Evolutionary conservation across 345 rosid genomes (phyloP).

Genomic region (Punica granatum): DNA sequence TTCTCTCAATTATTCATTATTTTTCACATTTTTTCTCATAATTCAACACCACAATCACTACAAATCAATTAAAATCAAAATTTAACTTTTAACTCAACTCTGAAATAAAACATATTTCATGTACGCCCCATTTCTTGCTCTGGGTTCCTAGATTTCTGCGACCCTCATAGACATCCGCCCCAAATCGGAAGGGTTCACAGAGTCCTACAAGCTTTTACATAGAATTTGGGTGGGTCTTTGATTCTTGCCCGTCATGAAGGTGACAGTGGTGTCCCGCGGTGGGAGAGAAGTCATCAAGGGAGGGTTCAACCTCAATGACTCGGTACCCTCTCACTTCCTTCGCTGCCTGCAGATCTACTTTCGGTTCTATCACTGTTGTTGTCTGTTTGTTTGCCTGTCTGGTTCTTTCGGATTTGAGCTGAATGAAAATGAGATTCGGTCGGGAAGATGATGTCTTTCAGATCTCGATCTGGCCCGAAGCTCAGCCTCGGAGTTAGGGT

Average conservation of each 20-base stretch:
- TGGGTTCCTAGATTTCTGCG: not conserved
- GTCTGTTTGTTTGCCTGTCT: not conserved
- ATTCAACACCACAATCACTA: too few relatives aligned
- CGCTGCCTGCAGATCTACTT: not conserved
- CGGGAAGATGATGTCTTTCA: not conserved
- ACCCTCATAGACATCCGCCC: not conserved
- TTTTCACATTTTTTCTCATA: too few relatives aligned
- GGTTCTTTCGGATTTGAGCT: not conserved
- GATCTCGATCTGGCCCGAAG: not conserved
- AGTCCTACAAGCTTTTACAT: not conserved
- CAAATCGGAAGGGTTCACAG: not conserved
- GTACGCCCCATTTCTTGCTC: not conserved
- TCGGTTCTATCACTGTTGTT: too few relatives aligned
- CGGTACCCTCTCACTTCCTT: slow-evolving; percentile 31
- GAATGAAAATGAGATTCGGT: not conserved
- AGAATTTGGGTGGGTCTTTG: not conserved
- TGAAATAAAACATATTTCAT: not conserved
- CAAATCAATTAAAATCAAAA: too few relatives aligned
- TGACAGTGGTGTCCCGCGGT: slow-evolving; percentile 68
- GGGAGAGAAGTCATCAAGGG: slow-evolving; percentile 78
- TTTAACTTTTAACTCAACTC: too few relatives aligned
- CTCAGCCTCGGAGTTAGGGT: too few relatives aligned
- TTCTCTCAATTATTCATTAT: too few relatives aligned
- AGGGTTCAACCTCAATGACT: slow-evolving; percentile 66
- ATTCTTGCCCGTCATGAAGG: slow-evolving; percentile 44